A percentile compares a stretch with the other conserved stretches of the same genome.
These are phyloP conservation scores for Trypanosoma melophagium DNA, from an alignment of 208 protist genomes.

Conservation along the genomic window DNA sequence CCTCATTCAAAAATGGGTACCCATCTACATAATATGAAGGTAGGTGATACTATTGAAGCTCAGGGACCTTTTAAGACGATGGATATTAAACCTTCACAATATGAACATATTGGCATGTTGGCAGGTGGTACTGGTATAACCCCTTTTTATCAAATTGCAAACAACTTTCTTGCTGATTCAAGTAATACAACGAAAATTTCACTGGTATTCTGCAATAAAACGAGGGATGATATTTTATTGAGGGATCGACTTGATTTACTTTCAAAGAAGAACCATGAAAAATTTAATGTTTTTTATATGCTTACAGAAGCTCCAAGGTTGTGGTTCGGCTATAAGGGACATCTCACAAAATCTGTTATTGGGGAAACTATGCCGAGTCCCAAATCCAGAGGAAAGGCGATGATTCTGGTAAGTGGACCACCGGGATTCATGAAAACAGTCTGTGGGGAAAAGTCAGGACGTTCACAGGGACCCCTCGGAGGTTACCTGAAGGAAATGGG, in stretches of 20 bases:
- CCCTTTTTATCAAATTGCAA: conserved; percentile 90
- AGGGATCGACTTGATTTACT: conserved; percentile 83
- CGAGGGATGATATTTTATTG: conserved; percentile 91
- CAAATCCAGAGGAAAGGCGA: conserved; percentile 52
- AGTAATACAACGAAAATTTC: conserved; percentile 84
- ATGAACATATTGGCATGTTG: conserved; percentile 90
- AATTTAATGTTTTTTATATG: conserved; percentile 90
- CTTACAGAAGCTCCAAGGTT: conserved; percentile 68
- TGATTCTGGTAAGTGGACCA: conserved; percentile 84
- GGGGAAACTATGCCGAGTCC: conserved; percentile 81
- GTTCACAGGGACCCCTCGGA: conserved; percentile 66
- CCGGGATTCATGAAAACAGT: conserved; percentile 86
- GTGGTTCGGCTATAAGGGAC: conserved; percentile 84
- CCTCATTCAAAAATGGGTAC: conserved; percentile 90
- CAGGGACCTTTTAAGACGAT: conserved; percentile 91
- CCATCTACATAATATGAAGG: conserved; percentile 88
- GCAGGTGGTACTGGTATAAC: conserved; percentile 89
- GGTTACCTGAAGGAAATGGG: conserved; percentile 72
- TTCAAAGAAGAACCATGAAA: conserved; percentile 67
- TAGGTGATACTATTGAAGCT: conserved; percentile 87
- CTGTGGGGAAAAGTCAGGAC: conserved; percentile 77
- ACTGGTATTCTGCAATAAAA: conserved; percentile 89
- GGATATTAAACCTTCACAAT: conserved; percentile 83
- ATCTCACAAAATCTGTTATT: conserved; percentile 78
- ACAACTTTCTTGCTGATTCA: conserved; percentile 68